Conservation (phyloP, 1,284 basidiomycete species). For the Cryptococcus wingfieldii region DNA sequence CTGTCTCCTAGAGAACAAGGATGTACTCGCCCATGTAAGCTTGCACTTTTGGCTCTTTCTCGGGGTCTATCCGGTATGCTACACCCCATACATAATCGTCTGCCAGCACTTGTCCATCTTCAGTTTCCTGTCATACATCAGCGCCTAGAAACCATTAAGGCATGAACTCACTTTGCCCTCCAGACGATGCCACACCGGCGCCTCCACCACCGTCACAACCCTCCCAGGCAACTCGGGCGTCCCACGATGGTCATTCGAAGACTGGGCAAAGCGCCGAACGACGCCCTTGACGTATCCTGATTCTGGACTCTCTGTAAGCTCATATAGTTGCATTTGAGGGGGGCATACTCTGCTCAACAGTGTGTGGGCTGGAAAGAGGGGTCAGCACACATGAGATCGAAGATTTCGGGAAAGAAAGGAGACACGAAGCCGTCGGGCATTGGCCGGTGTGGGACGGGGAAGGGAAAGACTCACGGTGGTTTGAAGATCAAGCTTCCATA, state of each 20-base stretch:
- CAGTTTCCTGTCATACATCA: slow-evolving; percentile 1
- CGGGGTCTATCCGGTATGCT: slow-evolving; percentile 39
- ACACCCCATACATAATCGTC: slow-evolving; percentile 45
- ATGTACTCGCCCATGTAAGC: slow-evolving; percentile 35
- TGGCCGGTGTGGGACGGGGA: background rate
- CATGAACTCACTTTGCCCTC: slow-evolving; percentile 23
- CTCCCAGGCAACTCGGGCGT: slow-evolving; percentile 39
- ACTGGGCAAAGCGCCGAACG: slow-evolving; percentile 44
- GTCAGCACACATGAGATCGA: background rate
- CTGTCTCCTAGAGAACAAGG: background rate
- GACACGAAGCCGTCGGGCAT: too few relatives aligned
- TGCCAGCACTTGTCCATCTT: slow-evolving; percentile 4
- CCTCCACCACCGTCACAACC: slow-evolving; percentile 44
- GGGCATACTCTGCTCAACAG: slow-evolving; percentile 32
- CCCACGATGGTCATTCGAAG: slow-evolving; percentile 46
- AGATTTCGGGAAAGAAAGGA: too few relatives aligned
- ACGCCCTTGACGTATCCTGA: slow-evolving; percentile 44
- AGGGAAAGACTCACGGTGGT: slow-evolving; percentile 34
- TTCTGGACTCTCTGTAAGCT: slow-evolving; percentile 3
- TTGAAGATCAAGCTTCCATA: slow-evolving; percentile 46
- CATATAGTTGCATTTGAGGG: background rate
- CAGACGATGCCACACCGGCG: slow-evolving; percentile 36
- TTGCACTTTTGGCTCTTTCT: slow-evolving; percentile 34
- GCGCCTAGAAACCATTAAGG: background rate
- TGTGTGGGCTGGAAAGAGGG: slow-evolving; percentile 27